Base-by-base conservation (phyloP, 768 basidiomycete genomes). In the Steccherinum ochraceum region DNA sequence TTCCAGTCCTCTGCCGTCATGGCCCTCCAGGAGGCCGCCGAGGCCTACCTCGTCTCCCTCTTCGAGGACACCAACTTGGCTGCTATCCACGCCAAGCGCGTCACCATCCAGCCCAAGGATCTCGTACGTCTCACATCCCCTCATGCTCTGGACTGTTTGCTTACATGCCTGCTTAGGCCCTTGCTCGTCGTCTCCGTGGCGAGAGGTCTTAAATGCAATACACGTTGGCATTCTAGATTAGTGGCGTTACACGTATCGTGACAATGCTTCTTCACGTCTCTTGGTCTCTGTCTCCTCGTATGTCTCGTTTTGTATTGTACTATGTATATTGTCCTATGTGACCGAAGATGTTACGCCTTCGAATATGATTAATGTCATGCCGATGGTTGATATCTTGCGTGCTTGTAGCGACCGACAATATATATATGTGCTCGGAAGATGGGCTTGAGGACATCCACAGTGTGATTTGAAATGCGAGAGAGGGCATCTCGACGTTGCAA, bases 1-100 rank as follows among this genome's bases (percentile, higher is more conserved):
- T 92, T 93, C 85, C 88, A 92, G 77, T 90, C 89, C 5, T 90
- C 88, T n/a, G 89, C 88, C 53, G 85, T 92, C 56, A 85, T 86
- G 78, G 89, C 89, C 27, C 75, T 92, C 46, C 89, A 92, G 67
- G 89, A 91, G 72, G 90, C 89, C 12, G 82, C 86, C 19, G 90
- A 92, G 72, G 84, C 83, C 2, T 86, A 86, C 67, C 82, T 88
- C 45, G 84, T 87, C 56, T 86, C 83, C 18, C 69, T 89, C 58
- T 88, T 88, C 59, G 85, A 88, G 64, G 86, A 89, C 62, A 87
- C 86, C 59, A 88, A 88, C 69, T 77, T 89, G 69, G 87, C 88
- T 56, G 88, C 87, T 51, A 89, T 90, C 64, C 89, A 90, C 68
- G 87, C 87, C 21, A 90, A 89, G 76, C 83, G 86, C 72, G 83